These are phyloP conservation scores for Fusarium sp. DNA, from an alignment of 2,329 filamentous ascomycete genomes.

Conservation along the genomic window DNA sequence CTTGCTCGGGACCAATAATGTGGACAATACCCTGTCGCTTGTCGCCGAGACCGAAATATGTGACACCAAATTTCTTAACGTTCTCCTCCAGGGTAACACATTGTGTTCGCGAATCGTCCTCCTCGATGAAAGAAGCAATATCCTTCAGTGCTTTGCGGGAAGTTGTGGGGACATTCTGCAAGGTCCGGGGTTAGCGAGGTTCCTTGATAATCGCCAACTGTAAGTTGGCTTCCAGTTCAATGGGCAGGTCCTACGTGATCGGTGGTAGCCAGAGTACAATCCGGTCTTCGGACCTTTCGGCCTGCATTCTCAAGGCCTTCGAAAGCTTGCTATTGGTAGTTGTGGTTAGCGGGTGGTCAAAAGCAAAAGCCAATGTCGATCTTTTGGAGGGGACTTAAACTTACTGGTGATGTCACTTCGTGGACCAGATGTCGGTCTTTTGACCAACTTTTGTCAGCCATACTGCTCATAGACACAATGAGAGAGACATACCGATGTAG, in stretches of 20 bases:
- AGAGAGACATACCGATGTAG: conserved; percentile 80
- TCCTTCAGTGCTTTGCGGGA: conserved; percentile 94
- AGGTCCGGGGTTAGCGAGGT: conserved; percentile 29
- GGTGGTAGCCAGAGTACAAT: conserved; percentile 95
- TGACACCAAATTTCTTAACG: conserved; percentile 94
- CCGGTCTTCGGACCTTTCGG: conserved; percentile 88
- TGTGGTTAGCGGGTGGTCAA: conserved; percentile 30
- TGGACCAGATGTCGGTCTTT: conserved; percentile 94
- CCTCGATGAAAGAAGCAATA: conserved; percentile 91
- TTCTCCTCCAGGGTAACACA: conserved; percentile 97
- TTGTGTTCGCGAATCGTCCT: conserved; percentile 92
- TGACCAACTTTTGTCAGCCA: conserved; percentile 24
- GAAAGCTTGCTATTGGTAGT: conserved; percentile 82
- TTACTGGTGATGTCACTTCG: conserved; percentile 95
- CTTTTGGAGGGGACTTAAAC: conserved; percentile 48
- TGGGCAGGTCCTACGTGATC: conserved; percentile 79
- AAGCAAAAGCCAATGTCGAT: conserved; percentile 8
- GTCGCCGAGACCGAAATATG: conserved; percentile 96
- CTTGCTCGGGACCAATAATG: conserved; percentile 97
- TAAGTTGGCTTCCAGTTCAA: neutral
- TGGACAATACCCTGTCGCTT: conserved; percentile 98
- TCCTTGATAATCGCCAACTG: neutral
- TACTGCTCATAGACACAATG: neutral
- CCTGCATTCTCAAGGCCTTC: conserved; percentile 92
- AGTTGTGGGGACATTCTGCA: conserved; percentile 90